A percentile compares a stretch with the other conserved stretches of the same genome.
phyloP scores from a whole-genome alignment of 352 stramenopile species.

The Phytophthora niederhauseri region DNA sequence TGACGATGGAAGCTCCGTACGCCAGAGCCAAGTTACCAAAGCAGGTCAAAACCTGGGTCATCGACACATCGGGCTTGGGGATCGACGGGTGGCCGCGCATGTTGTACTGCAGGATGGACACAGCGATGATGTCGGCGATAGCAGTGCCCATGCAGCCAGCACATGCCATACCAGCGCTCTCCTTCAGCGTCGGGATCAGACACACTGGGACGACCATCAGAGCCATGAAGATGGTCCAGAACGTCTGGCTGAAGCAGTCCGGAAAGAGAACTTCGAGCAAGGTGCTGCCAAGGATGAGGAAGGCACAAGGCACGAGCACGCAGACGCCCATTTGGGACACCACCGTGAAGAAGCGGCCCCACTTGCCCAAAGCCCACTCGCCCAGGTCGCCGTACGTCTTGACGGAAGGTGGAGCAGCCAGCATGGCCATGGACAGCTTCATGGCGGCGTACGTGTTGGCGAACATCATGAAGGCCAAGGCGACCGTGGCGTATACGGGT shows the following conservation, averaged over 20 bases:
- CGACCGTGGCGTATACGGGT: conserved; percentile 23
- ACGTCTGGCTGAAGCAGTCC: conserved; percentile 29
- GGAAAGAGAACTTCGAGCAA: conserved; percentile 30
- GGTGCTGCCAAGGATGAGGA: conserved; percentile 25
- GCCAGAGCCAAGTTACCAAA: conserved; percentile 32
- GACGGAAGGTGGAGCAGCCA: conserved; percentile 25
- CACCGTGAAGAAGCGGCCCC: conserved; percentile 27
- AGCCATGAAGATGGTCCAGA: conserved; percentile 38
- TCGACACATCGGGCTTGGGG: conserved; percentile 14
- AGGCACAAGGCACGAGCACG: conserved; percentile 23
- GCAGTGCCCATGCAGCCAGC: conserved; percentile 26
- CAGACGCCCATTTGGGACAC: conserved; percentile 32
- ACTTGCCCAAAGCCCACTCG: conserved; percentile 29
- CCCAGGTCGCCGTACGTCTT: conserved; percentile 30
- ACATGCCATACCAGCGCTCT: conserved; percentile 21
- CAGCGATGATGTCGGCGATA: conserved; percentile 24
- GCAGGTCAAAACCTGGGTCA: conserved; percentile 22
- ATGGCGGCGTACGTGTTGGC: conserved; percentile 32
- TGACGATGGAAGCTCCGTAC: conserved; percentile 26
- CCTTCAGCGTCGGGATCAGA: conserved; percentile 30
- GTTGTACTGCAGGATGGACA: conserved; percentile 24
- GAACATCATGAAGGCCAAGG: conserved; percentile 31
- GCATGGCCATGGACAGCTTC: conserved; percentile 31
- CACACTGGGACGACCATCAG: conserved; percentile 22
- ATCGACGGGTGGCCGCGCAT: conserved; percentile 28